A percentile compares a stretch with the other conserved stretches of the same genome.
Evolutionary conservation across 73 alveolate genomes (phyloP).

Genomic region (Paramecium primaurelia): DNA sequence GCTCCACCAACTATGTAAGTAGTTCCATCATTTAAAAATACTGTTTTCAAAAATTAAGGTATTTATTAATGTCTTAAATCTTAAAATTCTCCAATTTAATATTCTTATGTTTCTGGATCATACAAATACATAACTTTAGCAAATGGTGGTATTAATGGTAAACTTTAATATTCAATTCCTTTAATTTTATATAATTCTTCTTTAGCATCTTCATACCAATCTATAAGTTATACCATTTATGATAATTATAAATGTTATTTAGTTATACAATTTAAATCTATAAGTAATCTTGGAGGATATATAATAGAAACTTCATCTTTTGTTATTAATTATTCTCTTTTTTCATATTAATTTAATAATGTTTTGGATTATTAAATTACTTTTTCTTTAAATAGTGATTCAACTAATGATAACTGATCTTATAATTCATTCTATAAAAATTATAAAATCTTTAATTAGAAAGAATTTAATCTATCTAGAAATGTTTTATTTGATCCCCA

Average conservation of each 20-base stretch:
- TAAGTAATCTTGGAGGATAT: neutral
- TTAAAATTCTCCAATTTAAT: slow-evolving; percentile 29
- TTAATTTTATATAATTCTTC: neutral
- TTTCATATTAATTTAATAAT: neutral
- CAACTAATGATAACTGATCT: neutral
- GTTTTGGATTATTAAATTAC: neutral
- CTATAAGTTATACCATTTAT: neutral
- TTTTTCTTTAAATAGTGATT: neutral
- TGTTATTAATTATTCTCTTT: neutral
- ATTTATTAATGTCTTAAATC: neutral
- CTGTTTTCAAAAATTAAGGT: neutral
- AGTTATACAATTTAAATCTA: neutral
- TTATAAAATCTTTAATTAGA: neutral
- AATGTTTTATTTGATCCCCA: neutral
- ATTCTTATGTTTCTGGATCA: neutral
- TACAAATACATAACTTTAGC: slow-evolving; percentile 11
- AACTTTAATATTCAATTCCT: neutral
- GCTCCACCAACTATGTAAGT: slow-evolving; percentile 1
- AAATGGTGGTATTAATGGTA: neutral
- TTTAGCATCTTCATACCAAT: neutral
- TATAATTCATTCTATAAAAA: neutral
- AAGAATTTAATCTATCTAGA: neutral
- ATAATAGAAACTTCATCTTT: neutral
- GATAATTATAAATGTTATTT: neutral
- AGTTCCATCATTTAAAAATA: neutral